Base-by-base conservation (phyloP, 2,329 filamentous ascomycete genomes). In the Alternaria sp. region DNA sequence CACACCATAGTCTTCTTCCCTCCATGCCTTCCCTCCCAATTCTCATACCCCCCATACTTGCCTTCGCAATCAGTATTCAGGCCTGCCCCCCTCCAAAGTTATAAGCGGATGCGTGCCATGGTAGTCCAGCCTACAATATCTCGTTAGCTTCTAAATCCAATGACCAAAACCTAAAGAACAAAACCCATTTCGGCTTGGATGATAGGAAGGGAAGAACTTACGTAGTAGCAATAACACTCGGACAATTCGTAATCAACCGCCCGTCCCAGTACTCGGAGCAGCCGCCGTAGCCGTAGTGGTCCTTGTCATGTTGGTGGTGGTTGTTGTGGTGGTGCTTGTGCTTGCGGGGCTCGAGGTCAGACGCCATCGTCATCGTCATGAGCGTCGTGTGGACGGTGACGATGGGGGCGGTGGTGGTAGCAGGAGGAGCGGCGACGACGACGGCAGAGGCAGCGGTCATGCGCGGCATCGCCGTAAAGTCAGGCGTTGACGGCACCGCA, bases 331-430 rank as follows among this genome's bases (percentile, higher is more conserved):
- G 5, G 15, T 40, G 1, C 36, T 17, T 40, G 36, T 40, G 36
- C n/a, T 40, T 40, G 36, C 55, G 55, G 40, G 45, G 12, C 28
- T 57, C 45, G 7, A 57, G 19, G 5, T 23, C 28, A 6, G 23
- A 19, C 11, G 45, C 12, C 6, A 23, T 28, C 4, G 55, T 40
- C 6, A 23, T 28, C 4, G 55, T 40, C 0, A 40, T 17, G 36
- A 40, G 36, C 9, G 36, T 40, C 36, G 36, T 40, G 30, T 2
- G 30, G 6, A 12, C 30, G 30, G 12, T 32, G 30, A 30, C 28
- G 5, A 13, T 5, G 15, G 32, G 32, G 8, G 21, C 2, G 12
- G 19, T 40, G 5, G 28, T n/a, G 2, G 28, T 13, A 5, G 3
- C 1, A 2, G 13, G 9, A 6, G 17, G 8, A 5, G 28, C 28